Percentiles rank a stretch among this genome's conserved stretches.
Conservation (phyloP, 352 stramenopile species). For the Phytophthora europaea region DNA sequence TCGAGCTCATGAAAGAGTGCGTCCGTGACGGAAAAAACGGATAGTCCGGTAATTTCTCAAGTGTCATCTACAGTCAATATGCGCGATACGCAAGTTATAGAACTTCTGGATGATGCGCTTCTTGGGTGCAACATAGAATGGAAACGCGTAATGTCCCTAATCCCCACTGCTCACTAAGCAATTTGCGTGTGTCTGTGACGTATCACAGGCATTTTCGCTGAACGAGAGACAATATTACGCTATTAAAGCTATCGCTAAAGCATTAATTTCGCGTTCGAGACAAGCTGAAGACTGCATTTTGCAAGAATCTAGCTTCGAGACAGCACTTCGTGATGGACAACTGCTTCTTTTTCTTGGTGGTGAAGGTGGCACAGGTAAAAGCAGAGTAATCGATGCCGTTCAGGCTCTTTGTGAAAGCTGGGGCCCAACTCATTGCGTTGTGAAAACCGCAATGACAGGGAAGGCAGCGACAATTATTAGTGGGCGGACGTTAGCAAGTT, state of each 20-base stretch:
- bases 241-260: not conserved
- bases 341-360: slow-evolving; percentile 7
- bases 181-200: not conserved
- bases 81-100: not conserved
- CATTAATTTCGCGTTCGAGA: not conserved
- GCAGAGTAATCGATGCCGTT: slow-evolving; percentile 3
- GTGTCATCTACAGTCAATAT: not conserved
- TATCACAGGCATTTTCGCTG: not conserved
- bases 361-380: slow-evolving; percentile 12
- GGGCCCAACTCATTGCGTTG: not conserved
- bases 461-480: slow-evolving; percentile 9
- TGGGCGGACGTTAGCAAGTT: slow-evolving; percentile 1
- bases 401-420: slow-evolving; percentile 8
- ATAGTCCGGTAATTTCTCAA: not conserved
- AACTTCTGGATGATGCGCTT: not conserved
- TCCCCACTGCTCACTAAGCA: not conserved
- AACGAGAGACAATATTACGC: slow-evolving; percentile 1
- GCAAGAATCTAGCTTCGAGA: not conserved
- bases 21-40: not conserved
- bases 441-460: slow-evolving; percentile 7
- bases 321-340: not conserved
- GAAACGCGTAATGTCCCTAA: not conserved
- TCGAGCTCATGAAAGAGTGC: not conserved
- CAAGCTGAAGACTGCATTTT: not conserved
- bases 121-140: not conserved